Evolutionary conservation across 2,329 filamentous ascomycete genomes (phyloP), one percentile per base, ranked within the genome.

Genomic region (Metarhizium guizhouense): DNA sequence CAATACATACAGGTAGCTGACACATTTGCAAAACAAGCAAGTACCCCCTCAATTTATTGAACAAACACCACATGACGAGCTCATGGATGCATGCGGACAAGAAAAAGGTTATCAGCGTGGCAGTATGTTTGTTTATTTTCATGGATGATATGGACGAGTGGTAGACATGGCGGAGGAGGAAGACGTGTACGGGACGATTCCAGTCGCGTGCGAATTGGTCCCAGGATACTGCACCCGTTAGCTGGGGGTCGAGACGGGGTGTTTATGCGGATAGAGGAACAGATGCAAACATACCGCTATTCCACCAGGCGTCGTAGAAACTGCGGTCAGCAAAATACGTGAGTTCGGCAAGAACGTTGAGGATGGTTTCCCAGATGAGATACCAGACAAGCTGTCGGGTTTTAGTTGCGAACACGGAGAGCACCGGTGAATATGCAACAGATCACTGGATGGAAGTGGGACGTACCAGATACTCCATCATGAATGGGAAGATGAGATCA

Each of bases 201-300:
- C 88, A 92, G 66, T 90, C 86, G 43, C 88, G 77, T 4, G 88
- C 87, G 63, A 88, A 93, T 65, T 90, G 85, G 63, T 91, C 87
- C 81, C 85, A 90, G 0, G 80, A 82, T 3, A 81, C 77, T 76
- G 7, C 13, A 2, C 6, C 36, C 3, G 20, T 30, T 50, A 43
- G 20, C 47, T 40, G 29, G 25, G 47, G 32, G 32, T 7, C 32
- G 10, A 34, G 32, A 34, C 25, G n/a, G 6, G 25, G 20, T 47
- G 47, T 25, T 29, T 16, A 3, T 38, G 29, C 3, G 14, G 16
- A 45, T 6, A 16, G 3, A 20, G 16, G 2, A 8, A 5, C 8
- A 25, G 4, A 4, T 10, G 8, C 4, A 13, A 47, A 60, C 70
- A 57, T 70, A 76, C 75, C 73, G 58, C 75, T 77, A 61, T 85